Evolutionary conservation across 345 rosid genomes (phyloP).

Genomic region (Brassica nigra): DNA sequence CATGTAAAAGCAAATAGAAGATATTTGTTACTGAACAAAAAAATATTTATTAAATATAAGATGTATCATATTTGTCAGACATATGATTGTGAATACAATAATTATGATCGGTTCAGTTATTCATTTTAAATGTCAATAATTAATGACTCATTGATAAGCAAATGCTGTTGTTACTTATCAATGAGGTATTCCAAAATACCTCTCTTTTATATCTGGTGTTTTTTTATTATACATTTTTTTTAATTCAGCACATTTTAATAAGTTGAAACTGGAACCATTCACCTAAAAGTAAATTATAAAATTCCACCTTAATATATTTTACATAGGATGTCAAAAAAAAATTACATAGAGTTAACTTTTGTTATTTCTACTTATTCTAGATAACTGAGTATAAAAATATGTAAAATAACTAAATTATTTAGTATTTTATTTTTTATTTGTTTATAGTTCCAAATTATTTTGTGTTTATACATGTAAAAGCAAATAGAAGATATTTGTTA

Average conservation of each 20-base stretch:
- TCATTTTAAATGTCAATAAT: neutral
- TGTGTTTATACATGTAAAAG: neutral
- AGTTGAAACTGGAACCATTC: neutral
- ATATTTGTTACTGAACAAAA: neutral
- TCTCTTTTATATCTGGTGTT: neutral
- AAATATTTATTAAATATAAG: too few relatives aligned
- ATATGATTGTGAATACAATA: too few relatives aligned
- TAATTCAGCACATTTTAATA: neutral
- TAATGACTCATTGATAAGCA: too few relatives aligned
- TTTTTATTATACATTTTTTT: neutral
- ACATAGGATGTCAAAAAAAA: neutral
- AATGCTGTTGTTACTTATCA: neutral
- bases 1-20: neutral
- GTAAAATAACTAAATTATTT: too few relatives aligned
- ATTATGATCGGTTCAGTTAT: neutral
- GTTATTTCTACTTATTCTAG: neutral
- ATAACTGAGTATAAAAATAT: neutral
- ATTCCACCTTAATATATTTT: neutral
- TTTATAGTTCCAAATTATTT: too few relatives aligned
- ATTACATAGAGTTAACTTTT: neutral
- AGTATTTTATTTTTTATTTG: neutral
- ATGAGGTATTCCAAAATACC: constrained; percentile 1
- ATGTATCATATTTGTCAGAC: neutral
- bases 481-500: neutral
- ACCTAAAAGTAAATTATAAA: neutral